Evolutionary conservation across 2,329 filamentous ascomycete species (phyloP), one percentile per base, ranked within the genome.

Genomic region (Clarireedia monteithiana): DNA sequence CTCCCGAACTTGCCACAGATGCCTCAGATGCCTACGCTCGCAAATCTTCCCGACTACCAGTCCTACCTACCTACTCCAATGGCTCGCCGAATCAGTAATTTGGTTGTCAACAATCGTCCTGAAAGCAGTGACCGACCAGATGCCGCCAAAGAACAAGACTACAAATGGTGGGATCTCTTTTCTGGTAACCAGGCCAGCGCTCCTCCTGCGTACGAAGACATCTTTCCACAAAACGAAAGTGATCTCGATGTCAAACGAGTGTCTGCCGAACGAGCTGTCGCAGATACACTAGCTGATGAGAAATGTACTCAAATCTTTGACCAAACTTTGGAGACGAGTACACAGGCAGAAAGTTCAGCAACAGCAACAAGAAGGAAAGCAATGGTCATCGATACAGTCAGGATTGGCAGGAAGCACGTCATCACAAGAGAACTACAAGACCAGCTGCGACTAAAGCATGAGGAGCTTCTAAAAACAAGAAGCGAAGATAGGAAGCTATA

Each of bases 151-250:
- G 73, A 75, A 52, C 68, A 75, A 54, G 78, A 83, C 52, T 75
- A 75, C 62, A 77, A 78, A 58, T 88, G 86, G 85, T 88, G 84
- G 81, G 84, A 86, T 66, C 72, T 85, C 27, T 78, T 85, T 46
- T 82, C 82, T 7, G 72, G 77, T 39, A 74, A 71, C 20, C 73
- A 72, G 40, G 71, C 80, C 9, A 73, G 76, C 4, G 75, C 80
- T 34, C 88, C 88, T 7, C 89, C 89, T 9, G 81, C 89, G 0
- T 94, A 94, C 62, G 84, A 91, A 53, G 89, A 91, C 48, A 81
- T 94, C 27, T 94, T 84, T 68, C 88, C 87, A 1, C 70, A 75
- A 24, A 14, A 46, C 12, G 14, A 48, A 53, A 64, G 63, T 36
- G 74, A 77, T 46, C 60, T 76, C 15, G 79, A 84, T 55, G 72